Base-by-base conservation (phyloP, 2,329 filamentous ascomycete genomes). In the Stromatinia cepivora region DNA sequence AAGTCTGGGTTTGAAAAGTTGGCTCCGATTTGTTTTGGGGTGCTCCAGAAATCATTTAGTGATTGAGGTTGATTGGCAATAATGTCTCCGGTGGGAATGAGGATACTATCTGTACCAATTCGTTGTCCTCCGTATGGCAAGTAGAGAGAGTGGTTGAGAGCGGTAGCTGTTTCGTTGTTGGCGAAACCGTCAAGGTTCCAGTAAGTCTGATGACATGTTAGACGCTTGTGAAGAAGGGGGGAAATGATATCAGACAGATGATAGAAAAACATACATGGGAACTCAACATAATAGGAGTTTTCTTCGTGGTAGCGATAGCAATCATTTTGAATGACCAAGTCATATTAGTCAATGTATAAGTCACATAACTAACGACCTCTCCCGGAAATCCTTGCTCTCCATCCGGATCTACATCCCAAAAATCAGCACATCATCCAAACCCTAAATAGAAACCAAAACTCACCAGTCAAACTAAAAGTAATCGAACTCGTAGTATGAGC, bases 141-240 rank as follows among this genome's bases (percentile, higher is more conserved):
- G 78, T 89, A 84, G 58, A 94, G 83, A 20, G 88, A 90, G 81
- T 93, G 90, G 81, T 93, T 91, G 67, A 92, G 83, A 20, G 86
- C 85, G 1, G 81, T 83, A 69, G 83, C 82, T 2, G 90, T 91
- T 77, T 90, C 84, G 70, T 90, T 87, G 81, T 93, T 92, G 76
- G 89, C 84, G 76, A 91, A 94, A 46, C 89, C 92, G 76, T 94
- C 91, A 57, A 94, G 83, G 78, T 94, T 94, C 92, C 91, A 94
- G 84, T 94, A 94, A 10, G 86, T 87, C 82, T 92, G 73, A 82
- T 85, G 25, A 9, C 15, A 11, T 8, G 17, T 57, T 45, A 67
- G 36, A 28, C 10, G 25, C 61, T 22, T 25, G 34, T 50, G 22
- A 48, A 53, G 34, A 42, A 67, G 36, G 28, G 59, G 2, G 5